Percentiles rank a stretch among this genome's conserved stretches.
Conservation (phyloP, 768 basidiomycete species). For the Pleurotus salmoneostramineus region DNA sequence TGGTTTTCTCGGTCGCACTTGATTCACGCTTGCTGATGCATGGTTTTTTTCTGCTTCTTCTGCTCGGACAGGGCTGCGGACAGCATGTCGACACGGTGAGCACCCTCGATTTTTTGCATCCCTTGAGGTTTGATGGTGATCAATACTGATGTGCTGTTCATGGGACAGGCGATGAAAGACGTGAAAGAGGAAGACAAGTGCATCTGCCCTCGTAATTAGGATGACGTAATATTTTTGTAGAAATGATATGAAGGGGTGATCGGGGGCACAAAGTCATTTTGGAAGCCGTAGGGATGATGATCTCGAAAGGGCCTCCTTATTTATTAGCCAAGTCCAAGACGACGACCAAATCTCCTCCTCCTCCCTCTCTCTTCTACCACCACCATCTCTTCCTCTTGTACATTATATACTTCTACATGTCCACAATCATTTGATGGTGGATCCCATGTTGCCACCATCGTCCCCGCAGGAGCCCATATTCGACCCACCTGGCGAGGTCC, state of each 20-base stretch:
- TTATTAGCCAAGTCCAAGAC: slow-evolving; percentile 5
- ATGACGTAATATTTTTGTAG: neutral
- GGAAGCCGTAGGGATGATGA: slow-evolving; percentile 25
- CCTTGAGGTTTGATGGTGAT: neutral
- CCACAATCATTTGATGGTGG: slow-evolving; percentile 18
- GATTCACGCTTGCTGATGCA: slow-evolving; percentile 1
- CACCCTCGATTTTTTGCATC: slow-evolving; percentile 15
- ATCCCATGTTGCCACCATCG: slow-evolving; percentile 14
- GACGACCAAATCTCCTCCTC: slow-evolving; percentile 3
- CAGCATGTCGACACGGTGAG: slow-evolving; percentile 60
- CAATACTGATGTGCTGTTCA: slow-evolving; percentile 8
- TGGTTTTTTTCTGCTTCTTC: slow-evolving; percentile 10
- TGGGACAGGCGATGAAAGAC: slow-evolving; percentile 39
- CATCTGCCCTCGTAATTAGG: slow-evolving; percentile 24
- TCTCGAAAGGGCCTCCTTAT: slow-evolving; percentile 24
- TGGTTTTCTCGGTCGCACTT: slow-evolving; percentile 10
- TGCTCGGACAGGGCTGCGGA: slow-evolving; percentile 59
- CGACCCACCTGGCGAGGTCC: slow-evolving; percentile 40
- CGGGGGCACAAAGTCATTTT: slow-evolving; percentile 23
- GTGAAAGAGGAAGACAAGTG: slow-evolving; percentile 47
- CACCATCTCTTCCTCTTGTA: slow-evolving; percentile 18
- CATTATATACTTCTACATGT: slow-evolving; percentile 17
- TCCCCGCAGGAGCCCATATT: slow-evolving; percentile 18
- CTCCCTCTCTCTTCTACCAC: slow-evolving; percentile 10
- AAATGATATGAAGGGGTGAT: slow-evolving; percentile 15